Evolutionary conservation across 805 yeast genomes (phyloP), one percentile per base, ranked within the genome.

Genomic region (Diddensiella santjacobensis): DNA sequence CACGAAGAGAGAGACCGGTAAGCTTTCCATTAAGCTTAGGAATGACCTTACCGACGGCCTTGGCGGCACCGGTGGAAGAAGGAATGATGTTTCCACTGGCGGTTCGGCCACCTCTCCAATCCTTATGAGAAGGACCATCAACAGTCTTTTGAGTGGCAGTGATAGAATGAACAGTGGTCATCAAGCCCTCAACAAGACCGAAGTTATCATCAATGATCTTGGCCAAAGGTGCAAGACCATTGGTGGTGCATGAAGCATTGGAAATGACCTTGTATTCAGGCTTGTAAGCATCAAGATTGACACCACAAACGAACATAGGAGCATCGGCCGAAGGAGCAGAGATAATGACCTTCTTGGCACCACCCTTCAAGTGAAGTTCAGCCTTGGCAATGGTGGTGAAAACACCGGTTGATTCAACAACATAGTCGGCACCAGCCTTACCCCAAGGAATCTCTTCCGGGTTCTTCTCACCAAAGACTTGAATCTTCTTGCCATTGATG

Each of bases 61-160:
- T 88, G 67, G 96, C 96, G 65, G 96, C 96, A 82, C 96, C 96
- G 57, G 96, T 88, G 56, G 96, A 85, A 36, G 95, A 87, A 67
- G 96, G 96, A 62, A 88, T 88, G 71, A 88, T 86, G 84, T 88
- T 88, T 69, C 90, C 95, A 55, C 91, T 84, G 69, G 96, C 96
- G 63, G 96, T 84, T 78, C 96, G 85, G 72, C 96, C 96, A 71
- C 96, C 96, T 82, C 96, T 84, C 96, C 96, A 88, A 80, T 88
- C 96, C 81, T 88, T 88, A 81, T 83, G 88, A 70, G 96, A 87
- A 64, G 96, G 95, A 75, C 96, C 96, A 71, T 88, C 96, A 58
- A 88, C 96, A 55, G 95, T 84, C 83, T 88, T 88, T 75, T 88
- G 96, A 65, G 96, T 85, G 62, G 96, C 96, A 60, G 96, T 88